These are phyloP conservation scores for Tillandsia fasciculata DNA, from an alignment of 176 grass and related monocot species.

Conservation along the genomic window DNA sequence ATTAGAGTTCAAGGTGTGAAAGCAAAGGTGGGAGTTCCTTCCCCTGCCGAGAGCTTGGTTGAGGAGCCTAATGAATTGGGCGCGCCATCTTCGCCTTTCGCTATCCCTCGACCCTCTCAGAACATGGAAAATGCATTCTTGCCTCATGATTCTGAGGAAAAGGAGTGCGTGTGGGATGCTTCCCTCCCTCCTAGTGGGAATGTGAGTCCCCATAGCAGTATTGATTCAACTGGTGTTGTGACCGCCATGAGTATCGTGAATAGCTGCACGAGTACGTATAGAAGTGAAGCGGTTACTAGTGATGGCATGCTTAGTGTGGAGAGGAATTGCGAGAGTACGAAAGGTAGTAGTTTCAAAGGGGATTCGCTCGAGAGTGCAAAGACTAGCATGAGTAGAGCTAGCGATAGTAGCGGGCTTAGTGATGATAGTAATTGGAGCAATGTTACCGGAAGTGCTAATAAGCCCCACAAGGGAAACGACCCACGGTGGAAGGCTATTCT, in stretches of 20 bases:
- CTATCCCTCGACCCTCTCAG: slow-evolving; percentile 25
- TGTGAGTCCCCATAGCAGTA: slow-evolving; percentile 92
- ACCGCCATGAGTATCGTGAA: slow-evolving; percentile 44
- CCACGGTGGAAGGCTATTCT: slow-evolving; percentile 82
- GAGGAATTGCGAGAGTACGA: slow-evolving; percentile 44
- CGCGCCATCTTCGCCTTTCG: slow-evolving; percentile 25
- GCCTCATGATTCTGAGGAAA: slow-evolving; percentile 65
- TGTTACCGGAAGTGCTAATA: slow-evolving; percentile 61
- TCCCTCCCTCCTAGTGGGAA: slow-evolving; percentile 86
- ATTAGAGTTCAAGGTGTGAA: slow-evolving; percentile 43
- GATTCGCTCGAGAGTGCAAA: slow-evolving; percentile 75
- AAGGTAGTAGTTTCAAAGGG: slow-evolving; percentile 35
- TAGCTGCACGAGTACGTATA: slow-evolving; percentile 45
- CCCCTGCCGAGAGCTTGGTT: slow-evolving; percentile 28
- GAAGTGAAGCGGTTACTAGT: slow-evolving; percentile 37
- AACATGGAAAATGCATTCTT: slow-evolving; percentile 29
- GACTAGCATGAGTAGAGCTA: slow-evolving; percentile 85
- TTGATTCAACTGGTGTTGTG: slow-evolving; percentile 64
- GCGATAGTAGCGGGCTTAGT: slow-evolving; percentile 80
- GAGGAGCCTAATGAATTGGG: slow-evolving; percentile 36
- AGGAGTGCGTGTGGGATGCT: slow-evolving; percentile 88
- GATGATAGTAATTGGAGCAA: slow-evolving; percentile 92
- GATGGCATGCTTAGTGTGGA: slow-evolving; percentile 32
- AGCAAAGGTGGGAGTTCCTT: slow-evolving; percentile 21
- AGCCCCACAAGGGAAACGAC: slow-evolving; percentile 96